Evolutionary conservation across 371 early-diverging fungal genomes (phyloP), one percentile per base, ranked within the genome.

Genomic region (Zancudomyces culisetae): DNA sequence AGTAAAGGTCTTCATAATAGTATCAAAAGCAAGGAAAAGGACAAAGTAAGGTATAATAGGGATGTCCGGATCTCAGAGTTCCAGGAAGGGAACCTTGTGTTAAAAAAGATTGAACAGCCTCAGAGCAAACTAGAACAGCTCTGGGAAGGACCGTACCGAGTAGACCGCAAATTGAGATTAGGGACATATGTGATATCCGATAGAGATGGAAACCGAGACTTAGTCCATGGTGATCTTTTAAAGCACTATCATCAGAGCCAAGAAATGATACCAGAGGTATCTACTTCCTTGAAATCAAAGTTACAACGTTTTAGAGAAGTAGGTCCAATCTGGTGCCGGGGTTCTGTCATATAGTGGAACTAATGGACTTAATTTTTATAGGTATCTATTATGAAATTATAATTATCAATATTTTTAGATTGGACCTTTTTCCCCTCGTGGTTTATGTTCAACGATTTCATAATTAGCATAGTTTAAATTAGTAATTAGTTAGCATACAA

Each of bases 221-320:
- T 24, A n/a, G 48, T 48, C 18, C 27, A 48, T 29, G 29, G 48
- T n/a, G 48, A 48, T n/a, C 48, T n/a, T n/a, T n/a, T 48, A 4
- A 48, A 24, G 19, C n/a, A 26, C 8, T 48, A 48, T 13, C 3
- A 4, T n/a, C n/a, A 24, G 13, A 10, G 24, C n/a, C 15, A 13
- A 10, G 20, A 29, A n/a, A 48, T 48, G 48, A 26, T 48, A 24
- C 48, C 48, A 23, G 27, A 18, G n/a, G 15, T 48, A 48, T 23
- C 35, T 35, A 35, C 35, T 15, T 10, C 6, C 6, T 15, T 35
- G 35, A 35, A 35, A 10, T 35, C 35, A 35, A 35, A 6, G 35
- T 35, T 35, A 35, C 35, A 35, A 15, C 35, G 35, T 35, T 35
- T 10, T 15, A 6, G 35, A 35, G 10, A 35, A 35, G 35, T 35